phyloP scores from a whole-genome alignment of 805 yeast genomes.

The Ogataea populi-albae region DNA sequence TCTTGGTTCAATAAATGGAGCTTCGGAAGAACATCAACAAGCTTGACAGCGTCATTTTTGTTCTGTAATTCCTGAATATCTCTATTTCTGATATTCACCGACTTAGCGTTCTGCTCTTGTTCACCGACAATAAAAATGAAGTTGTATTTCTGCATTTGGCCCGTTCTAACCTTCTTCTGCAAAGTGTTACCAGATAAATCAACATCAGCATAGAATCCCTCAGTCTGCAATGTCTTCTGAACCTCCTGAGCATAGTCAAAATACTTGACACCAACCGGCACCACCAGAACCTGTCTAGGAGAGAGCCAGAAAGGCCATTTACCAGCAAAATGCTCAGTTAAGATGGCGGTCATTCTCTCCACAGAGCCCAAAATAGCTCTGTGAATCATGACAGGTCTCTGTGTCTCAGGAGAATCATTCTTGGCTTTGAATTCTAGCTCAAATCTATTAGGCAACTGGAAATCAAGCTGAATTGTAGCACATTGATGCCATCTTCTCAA shows the following conservation, averaged over 20 bases:
- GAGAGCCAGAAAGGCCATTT: constrained; percentile 99
- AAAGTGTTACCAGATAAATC: constrained; percentile 94
- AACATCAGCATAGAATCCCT: constrained; percentile 87
- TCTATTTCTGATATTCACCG: constrained; percentile 96
- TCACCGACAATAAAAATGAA: constrained; percentile 97
- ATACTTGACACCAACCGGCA: constrained; percentile 95
- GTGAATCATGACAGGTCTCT: constrained; percentile 98
- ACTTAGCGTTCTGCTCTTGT: constrained; percentile 72
- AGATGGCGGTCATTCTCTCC: constrained; percentile 98
- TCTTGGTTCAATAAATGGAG: constrained; percentile 65
- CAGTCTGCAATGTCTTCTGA: constrained; percentile 61
- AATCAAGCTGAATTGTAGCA: constrained; percentile 97
- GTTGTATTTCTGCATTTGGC: constrained; percentile 92
- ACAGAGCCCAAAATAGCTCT: constrained; percentile 98
- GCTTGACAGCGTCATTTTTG: constrained; percentile 78
- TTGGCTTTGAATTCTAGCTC: constrained; percentile 82
- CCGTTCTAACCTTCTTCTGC: constrained; percentile 97
- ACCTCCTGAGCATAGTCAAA: constrained; percentile 85
- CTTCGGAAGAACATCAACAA: constrained; percentile 70
- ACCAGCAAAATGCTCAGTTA: constrained; percentile 97
- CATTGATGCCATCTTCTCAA: constrained; percentile 97
- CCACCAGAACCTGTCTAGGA: constrained; percentile 96
- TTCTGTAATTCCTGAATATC: constrained; percentile 91
- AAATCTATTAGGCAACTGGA: constrained; percentile 95
- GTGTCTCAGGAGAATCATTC: constrained; percentile 54